Evolutionary conservation across 31 red algal species (phyloP), one percentile per base, ranked within the genome.

Genomic region (Bonnemaisonia californica): DNA sequence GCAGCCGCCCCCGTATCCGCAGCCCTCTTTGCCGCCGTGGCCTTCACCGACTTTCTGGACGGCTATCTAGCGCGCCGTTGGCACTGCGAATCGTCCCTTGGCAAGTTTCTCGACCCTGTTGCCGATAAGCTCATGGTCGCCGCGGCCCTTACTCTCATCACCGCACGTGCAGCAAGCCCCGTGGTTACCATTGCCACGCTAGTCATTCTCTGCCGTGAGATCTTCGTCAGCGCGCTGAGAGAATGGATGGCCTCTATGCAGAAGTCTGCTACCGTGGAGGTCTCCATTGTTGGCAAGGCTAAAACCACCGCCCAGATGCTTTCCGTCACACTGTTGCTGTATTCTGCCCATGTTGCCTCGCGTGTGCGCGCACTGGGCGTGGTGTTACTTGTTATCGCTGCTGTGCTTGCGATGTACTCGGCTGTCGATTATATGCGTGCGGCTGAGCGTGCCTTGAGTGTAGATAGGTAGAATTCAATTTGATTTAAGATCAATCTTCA

Each of bases 71-170:
- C 97, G 62, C 87, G 97, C 21, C 88, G 83, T 36, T 88, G 86
- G 90, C 57, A 79, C 28, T 48, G 70, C 22, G 61, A 76, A 28
- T 85, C 84, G 13, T 58, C 87, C 1, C 82, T 93, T n/a, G 97
- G 97, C 5, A 76, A 85, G 2, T 99, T 99, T 71, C 89, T 99
- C 16, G 97, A 99, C 78, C 97, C 97, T 16, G 94, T 99, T 23
- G 93, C 97, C 24, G 97, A 99, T 66, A 99, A 99, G 60, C 82
- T 96, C 57, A 86, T 95, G 54, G 87, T 99, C 34, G 69, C 81
- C 29, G 76, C 86, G 16, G 75, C 84, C 41, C 72, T 99, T 7
- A 85, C 89, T 18, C 37, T 94, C 33, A 63, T 96, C 28, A 59
- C 71, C 23, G 71, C 76, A 16, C 88, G 89, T 41, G 69, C 82